Evolutionary conservation across 192 early-diverging fungal genomes (phyloP).

Genomic region (Coemansia sp.): DNA sequence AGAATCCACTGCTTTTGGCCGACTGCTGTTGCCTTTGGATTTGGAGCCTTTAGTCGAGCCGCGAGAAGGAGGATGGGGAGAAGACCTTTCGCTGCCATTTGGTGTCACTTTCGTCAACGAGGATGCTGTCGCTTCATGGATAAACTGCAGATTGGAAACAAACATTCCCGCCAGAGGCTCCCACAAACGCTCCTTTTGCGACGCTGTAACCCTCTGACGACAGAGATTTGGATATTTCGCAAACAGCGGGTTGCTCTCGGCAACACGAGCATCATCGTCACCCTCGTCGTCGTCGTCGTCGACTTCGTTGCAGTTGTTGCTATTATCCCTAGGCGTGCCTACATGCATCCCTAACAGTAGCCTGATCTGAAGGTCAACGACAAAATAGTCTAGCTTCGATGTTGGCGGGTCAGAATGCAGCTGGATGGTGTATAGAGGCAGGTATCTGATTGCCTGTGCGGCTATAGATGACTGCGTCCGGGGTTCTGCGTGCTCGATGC

Average conservation of each 20-base stretch:
- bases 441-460: slow-evolving; percentile 58
- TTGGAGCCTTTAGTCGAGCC: background rate
- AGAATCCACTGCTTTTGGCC: background rate
- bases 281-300: background rate
- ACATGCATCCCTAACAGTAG: slow-evolving; percentile 58
- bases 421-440: slow-evolving; percentile 73
- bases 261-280: slow-evolving; percentile 1
- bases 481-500: slow-evolving; percentile 3
- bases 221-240: slow-evolving; percentile 61
- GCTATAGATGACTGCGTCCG: slow-evolving; percentile 38
- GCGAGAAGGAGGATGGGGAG: too few species aligned
- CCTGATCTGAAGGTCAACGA: slow-evolving; percentile 68
- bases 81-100: background rate
- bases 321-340: slow-evolving; percentile 21
- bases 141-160: slow-evolving; percentile 40
- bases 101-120: background rate
- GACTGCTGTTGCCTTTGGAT: background rate
- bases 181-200: slow-evolving; percentile 72
- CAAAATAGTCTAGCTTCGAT: slow-evolving; percentile 59
- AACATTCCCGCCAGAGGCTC: slow-evolving; percentile 68
- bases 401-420: slow-evolving; percentile 44
- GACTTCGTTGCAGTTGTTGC: background rate
- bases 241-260: slow-evolving; percentile 52
- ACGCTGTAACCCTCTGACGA: slow-evolving; percentile 52
- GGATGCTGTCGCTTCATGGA: slow-evolving; percentile 21